phyloP scores from a whole-genome alignment of 257 asterid genomes.

The Jaltomata sinuosa region DNA sequence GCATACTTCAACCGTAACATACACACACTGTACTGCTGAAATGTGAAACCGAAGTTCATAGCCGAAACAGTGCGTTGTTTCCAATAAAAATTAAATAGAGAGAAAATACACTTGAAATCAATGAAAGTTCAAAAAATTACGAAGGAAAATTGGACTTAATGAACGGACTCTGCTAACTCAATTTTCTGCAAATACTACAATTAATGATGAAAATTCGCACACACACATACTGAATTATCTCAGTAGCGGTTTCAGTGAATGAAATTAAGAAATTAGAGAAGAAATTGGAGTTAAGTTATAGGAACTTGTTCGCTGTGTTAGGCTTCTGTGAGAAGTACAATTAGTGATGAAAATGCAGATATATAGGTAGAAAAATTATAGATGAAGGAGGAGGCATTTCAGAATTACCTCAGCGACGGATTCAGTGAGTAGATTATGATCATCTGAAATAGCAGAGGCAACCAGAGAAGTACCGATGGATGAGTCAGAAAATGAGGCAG shows the following conservation, averaged over 20 bases:
- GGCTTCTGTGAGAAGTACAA: not conserved
- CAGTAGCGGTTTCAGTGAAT: not conserved
- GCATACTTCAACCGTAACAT: not conserved
- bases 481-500: not conserved
- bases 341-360: not conserved
- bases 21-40: not conserved
- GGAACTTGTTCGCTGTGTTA: not conserved
- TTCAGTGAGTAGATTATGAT: not conserved
- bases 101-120: not conserved
- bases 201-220: not conserved
- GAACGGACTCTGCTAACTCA: not conserved
- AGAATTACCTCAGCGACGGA: not conserved
- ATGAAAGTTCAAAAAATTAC: not conserved
- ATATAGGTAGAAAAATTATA: not conserved
- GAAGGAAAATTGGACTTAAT: not conserved
- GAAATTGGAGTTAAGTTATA: not conserved
- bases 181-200: not conserved
- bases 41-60: not conserved
- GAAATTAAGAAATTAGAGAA: not conserved
- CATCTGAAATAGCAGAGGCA: not conserved
- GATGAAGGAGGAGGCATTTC: not conserved
- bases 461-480: not conserved
- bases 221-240: not conserved
- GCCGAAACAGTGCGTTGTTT: not conserved
- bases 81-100: not conserved